Conservation (phyloP, 2,329 filamentous ascomycete genomes). For the Aspergillus sp. region DNA sequence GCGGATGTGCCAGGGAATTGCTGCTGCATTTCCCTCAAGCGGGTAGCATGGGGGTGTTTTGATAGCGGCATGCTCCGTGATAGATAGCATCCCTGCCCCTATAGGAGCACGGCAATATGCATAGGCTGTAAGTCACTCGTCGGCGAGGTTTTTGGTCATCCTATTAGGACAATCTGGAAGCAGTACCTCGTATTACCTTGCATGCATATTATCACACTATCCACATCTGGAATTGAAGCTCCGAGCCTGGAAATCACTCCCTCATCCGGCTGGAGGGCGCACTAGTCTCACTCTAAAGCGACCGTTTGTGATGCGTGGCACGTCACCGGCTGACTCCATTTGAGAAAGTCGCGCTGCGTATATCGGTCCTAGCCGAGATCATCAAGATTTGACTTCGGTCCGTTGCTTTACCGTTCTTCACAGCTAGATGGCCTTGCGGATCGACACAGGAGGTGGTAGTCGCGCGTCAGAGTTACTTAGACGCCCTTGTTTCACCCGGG, state of each 20-base stretch:
- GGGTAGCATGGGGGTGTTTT: too few relatives aligned
- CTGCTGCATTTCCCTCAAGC: too few relatives aligned
- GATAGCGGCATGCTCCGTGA: too few relatives aligned
- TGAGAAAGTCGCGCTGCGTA: not conserved
- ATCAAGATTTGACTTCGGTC: not conserved
- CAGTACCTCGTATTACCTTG: too few relatives aligned
- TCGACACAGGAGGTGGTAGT: too few relatives aligned
- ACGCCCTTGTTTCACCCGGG: not conserved
- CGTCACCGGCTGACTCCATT: not conserved
- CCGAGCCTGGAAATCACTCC: not conserved
- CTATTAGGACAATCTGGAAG: too few relatives aligned
- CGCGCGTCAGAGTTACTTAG: not conserved
- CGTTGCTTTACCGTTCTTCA: not conserved
- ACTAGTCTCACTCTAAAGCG: not conserved
- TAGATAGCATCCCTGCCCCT: too few relatives aligned
- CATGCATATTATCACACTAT: too few relatives aligned
- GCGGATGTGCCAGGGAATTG: too few relatives aligned
- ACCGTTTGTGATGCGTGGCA: not conserved
- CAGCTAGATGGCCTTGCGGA: not conserved
- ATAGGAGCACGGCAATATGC: too few relatives aligned
- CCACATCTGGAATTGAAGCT: not conserved
- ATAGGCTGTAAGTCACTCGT: too few relatives aligned
- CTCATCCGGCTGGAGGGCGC: not conserved
- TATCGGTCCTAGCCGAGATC: not conserved
- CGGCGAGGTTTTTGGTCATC: too few relatives aligned